Evolutionary conservation across 306 rosid genomes (phyloP).

Genomic region (Fagus crenata): DNA sequence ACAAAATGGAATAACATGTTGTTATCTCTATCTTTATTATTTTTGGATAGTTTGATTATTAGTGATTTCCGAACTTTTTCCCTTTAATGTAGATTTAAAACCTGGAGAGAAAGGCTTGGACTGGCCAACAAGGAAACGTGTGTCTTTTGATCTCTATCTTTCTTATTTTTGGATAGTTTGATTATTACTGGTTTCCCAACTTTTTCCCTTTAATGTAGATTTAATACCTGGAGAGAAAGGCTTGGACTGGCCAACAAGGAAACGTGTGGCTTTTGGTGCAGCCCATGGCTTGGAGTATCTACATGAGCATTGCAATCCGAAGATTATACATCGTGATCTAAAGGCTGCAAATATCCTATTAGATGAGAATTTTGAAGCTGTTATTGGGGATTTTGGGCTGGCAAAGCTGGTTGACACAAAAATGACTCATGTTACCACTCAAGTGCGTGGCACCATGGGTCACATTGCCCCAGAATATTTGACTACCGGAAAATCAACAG

Average conservation of each 20-base stretch:
- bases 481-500: conserved; percentile 89
- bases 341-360: conserved; percentile 93
- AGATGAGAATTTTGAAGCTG: conserved; percentile 83
- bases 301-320: conserved; percentile 87
- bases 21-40: not conserved
- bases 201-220: conserved; percentile 29
- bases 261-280: conserved; percentile 53
- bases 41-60: not conserved
- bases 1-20: not conserved
- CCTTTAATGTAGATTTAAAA: conserved; percentile 40
- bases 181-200: not conserved
- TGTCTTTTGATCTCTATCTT: conserved; percentile 38
- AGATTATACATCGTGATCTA: conserved; percentile 89
- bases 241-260: conserved; percentile 59
- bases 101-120: conserved; percentile 60
- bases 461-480: conserved; percentile 95
- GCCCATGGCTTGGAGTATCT: conserved; percentile 79
- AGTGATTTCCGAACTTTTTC: not conserved
- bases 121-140: conserved; percentile 50
- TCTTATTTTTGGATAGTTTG: not conserved
- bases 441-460: conserved; percentile 95
- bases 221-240: conserved; percentile 57
- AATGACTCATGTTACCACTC: conserved; percentile 90
- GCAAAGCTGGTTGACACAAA: conserved; percentile 75
- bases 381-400: conserved; percentile 90